phyloP scores from a whole-genome alignment of 2,329 filamentous ascomycete species.

The Colletotrichum neosansevieriae region DNA sequence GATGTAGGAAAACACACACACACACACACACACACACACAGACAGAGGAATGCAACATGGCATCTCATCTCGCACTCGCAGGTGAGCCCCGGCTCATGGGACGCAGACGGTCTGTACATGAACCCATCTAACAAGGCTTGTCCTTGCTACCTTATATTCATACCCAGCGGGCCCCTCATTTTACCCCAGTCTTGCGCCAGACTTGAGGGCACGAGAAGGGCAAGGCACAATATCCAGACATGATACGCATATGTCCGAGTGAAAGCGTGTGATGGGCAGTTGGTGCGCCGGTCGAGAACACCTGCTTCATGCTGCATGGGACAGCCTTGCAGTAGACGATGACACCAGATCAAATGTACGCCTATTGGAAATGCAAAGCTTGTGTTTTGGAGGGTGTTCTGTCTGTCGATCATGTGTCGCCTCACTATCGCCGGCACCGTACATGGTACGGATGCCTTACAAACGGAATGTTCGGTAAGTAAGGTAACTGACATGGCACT shows the following conservation, averaged over 20 bases:
- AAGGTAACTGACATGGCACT: no score
- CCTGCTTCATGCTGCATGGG: conserved; percentile 31
- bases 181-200: conserved; percentile 15
- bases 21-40: no score
- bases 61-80: conserved; percentile 25
- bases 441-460: not conserved
- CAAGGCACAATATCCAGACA: conserved; percentile 27
- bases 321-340: conserved; percentile 11
- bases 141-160: conserved; percentile 16
- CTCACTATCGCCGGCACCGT: conserved; percentile 6
- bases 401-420: conserved; percentile 16
- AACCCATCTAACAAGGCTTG: conserved; percentile 20
- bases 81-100: conserved; percentile 1
- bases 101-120: conserved; percentile 33
- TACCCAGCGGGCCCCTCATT: conserved; percentile 1
- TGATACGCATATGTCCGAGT: conserved; percentile 28
- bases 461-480: not conserved
- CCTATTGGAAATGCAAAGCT: conserved; percentile 22
- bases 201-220: not conserved
- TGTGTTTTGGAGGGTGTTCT: conserved; percentile 14
- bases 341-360: conserved; percentile 3
- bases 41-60: not conserved
- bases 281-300: conserved; percentile 24
- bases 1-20: no score
- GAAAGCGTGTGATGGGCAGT: conserved; percentile 11